Conservation (phyloP, 805 yeast species). For the Nakazawaea siamensis region DNA sequence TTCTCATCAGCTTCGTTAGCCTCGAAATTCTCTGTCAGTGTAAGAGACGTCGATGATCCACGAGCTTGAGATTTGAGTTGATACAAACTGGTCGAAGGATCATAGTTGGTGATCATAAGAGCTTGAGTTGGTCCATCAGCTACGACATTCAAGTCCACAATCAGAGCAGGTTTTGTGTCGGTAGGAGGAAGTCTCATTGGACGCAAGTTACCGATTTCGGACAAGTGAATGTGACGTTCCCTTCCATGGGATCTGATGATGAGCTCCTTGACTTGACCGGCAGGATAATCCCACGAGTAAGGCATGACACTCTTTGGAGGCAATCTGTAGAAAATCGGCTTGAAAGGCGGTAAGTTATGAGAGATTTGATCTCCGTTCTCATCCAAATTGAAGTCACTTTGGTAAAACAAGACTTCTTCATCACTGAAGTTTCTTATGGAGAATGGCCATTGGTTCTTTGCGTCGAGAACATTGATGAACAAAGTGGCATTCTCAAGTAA, state of each 20-base stretch:
- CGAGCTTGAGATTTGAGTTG: constrained; percentile 32
- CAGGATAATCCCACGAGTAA: constrained; percentile 96
- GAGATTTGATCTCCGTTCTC: constrained; percentile 45
- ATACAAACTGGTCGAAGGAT: constrained; percentile 69
- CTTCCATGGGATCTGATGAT: constrained; percentile 63
- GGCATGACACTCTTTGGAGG: constrained; percentile 96
- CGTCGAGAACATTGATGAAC: constrained; percentile 66
- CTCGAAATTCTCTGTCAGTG: constrained; percentile 44
- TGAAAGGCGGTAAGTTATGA: constrained; percentile 47
- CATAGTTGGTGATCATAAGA: constrained; percentile 74
- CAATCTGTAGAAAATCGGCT: constrained; percentile 71
- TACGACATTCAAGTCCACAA: constrained; percentile 83
- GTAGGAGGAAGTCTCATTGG: constrained; percentile 72
- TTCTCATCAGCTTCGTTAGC: constrained; percentile 45
- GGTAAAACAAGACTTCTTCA: constrained; percentile 79
- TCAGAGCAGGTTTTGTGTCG: constrained; percentile 28
- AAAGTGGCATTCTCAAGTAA: constrained; percentile 75
- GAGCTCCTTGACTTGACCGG: constrained; percentile 77
- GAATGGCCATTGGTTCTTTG: constrained; percentile 83
- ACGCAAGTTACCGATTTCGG: constrained; percentile 85
- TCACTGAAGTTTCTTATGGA: constrained; percentile 87
- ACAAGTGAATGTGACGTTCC: constrained; percentile 74
- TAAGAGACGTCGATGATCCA: constrained; percentile 21
- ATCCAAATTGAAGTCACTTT: constrained; percentile 64
- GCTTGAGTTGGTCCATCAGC: constrained; percentile 97